phyloP scores from a whole-genome alignment of 495 filamentous ascomycete genomes.

The Penicillium lagena region DNA sequence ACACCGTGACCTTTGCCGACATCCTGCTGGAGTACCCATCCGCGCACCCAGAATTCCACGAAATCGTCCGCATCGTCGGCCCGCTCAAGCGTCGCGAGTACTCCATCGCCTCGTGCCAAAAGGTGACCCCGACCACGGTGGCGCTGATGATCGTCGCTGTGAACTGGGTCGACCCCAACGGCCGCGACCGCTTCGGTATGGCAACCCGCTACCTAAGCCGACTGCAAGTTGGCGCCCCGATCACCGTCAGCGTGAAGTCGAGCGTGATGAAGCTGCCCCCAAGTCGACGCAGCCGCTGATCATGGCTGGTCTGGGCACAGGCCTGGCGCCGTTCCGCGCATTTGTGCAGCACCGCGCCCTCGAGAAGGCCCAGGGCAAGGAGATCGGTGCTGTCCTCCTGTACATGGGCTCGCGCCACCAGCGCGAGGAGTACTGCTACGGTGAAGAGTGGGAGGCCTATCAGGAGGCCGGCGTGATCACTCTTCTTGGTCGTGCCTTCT shows the following conservation, averaged over 20 bases:
- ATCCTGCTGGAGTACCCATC: conserved; percentile 82
- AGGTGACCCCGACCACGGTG: conserved; percentile 78
- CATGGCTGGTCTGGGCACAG: conserved; percentile 99
- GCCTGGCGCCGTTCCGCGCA: conserved; percentile 93
- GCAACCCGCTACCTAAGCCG: conserved; percentile 81
- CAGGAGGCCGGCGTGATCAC: conserved; percentile 93
- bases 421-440: conserved; percentile 97
- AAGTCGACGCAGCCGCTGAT: conserved; percentile 85
- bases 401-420: conserved; percentile 97
- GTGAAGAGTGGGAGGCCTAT: conserved; percentile 99
- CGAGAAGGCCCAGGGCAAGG: conserved; percentile 90
- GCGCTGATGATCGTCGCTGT: conserved; percentile 98
- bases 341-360: conserved; percentile 97
- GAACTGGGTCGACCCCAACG: conserved; percentile 80
- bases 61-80: conserved; percentile 80
- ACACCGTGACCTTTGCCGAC: conserved; percentile 89
- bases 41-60: conserved; percentile 83
- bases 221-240: conserved; percentile 63
- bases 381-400: conserved; percentile 86
- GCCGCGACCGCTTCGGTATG: conserved; percentile 86
- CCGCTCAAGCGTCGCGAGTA: conserved; percentile 97
- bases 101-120: conserved; percentile 93
- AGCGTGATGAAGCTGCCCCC: conserved; percentile 94
- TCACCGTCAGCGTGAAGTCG: conserved; percentile 92
- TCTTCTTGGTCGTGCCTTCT: conserved; percentile 88